Base-by-base conservation (phyloP, 495 filamentous ascomycete species). In the Podospora conica region DNA sequence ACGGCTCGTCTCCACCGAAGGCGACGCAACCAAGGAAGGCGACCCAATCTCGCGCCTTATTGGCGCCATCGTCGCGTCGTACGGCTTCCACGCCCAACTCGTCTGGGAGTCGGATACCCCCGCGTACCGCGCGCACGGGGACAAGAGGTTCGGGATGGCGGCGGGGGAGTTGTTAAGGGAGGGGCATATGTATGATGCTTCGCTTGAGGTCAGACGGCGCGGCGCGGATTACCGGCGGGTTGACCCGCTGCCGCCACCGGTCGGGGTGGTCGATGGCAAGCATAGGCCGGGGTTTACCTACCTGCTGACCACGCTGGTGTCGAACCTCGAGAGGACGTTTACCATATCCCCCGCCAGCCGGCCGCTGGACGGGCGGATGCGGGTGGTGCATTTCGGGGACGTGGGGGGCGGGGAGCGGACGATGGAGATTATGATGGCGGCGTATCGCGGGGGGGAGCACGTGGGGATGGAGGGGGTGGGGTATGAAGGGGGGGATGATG, bases 51-150 rank as follows among this genome's bases (percentile, higher is more conserved):
- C 68, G 6, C 75, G 77, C 55, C 75, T 94, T 22, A 83, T 86
- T 69, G 92, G 91, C n/a, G 88, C 88, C 12, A 90, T 97, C 29
- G 93, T 97, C 12, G 86, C 87, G 28, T 91, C 88, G 68, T 96
- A 93, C 86, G 94, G 89, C 40, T 84, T 97, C 65, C 94, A 98
- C 74, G 91, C 94, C 33, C 83, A 86, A 15, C 78, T 98, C 0
- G 93, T 98, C 24, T 93, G 90, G 53, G 91, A 96, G 76, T 91
- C 89, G 73, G 93, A 97, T 71, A 91, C 93, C 1, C 76, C 82
- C 1, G 88, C 85, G 60, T 93, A 92, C 70, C 88, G 93, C 62
- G 83, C 82, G 63, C 85, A 85, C 72, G 94, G 94, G 6, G 80
- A 79, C 2, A 84, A 89, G 72, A 83, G 94, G 1, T 98, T 98